Base-by-base conservation (phyloP, 345 rosid genomes). In the Hibiscus syriacus region DNA sequence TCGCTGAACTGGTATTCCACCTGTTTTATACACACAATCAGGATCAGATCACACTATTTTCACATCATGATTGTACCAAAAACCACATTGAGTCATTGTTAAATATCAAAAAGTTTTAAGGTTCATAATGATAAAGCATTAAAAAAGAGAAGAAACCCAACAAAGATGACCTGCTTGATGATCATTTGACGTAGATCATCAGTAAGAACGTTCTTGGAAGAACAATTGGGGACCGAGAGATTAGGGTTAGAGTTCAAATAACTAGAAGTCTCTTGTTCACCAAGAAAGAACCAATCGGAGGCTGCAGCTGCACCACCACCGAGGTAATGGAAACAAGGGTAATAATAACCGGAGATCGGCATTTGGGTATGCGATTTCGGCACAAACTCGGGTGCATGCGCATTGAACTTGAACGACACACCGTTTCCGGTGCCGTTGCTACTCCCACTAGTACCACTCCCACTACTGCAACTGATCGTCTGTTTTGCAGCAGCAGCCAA, bases 1-100 rank as follows among this genome's bases (percentile, higher is more conserved):
- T 92, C 90, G 60, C 95, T 89, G 70, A 94, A 83, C 76, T 86
- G 90, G 71, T 91, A 91, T 55, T 94, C 97, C 71, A 82, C 99
- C 96, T 91, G 80, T 50, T 54, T 67, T 12, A 53, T 19, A 57
- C 45, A 59, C 10, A 50, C 13, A 50, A 19, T 4, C 5, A 41
- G 46, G 14, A 41, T 13, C 46, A 41, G 16, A 41, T 36, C 41
- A 6, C 41, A 36, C 41, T 36, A 36, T 36, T 36, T 36, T 48
- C 53, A 5, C 22, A 49, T 7, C 54, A 49, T 49, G 9, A 36
- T 41, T 36, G 9, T 36, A 36, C 11, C 7, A 36, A 36, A 36
- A n/a, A n/a, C n/a, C 11, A 34, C 38, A 34, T 5, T 6, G 39
- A 11, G 39, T 36, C 39, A 36, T 36, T 36, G 39, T 1, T 36